Conservation (phyloP, 768 basidiomycete genomes). For the Coprinopsis strossmayeri region DNA sequence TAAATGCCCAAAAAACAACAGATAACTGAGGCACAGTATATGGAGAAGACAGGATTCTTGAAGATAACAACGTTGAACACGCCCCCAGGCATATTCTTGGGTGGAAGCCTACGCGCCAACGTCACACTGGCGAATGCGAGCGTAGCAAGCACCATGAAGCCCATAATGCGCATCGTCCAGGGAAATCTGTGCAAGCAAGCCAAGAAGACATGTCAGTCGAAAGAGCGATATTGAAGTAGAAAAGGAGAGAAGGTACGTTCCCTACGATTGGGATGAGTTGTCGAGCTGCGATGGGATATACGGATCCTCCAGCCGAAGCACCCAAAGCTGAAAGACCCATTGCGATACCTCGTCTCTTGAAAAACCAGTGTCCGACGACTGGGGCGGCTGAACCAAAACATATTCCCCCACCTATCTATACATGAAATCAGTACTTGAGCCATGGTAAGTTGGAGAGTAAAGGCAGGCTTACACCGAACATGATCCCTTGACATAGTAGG, state of each 20-base stretch:
- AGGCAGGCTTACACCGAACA: constrained; percentile 37
- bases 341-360: constrained; percentile 44
- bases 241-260: constrained; percentile 28
- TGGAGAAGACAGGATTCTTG: constrained; percentile 37
- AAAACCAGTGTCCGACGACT: constrained; percentile 61
- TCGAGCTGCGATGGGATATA: constrained; percentile 54
- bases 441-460: background rate
- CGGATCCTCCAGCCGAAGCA: constrained; percentile 53
- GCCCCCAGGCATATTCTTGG: constrained; percentile 43
- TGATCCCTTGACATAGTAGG: constrained; percentile 57
- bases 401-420: constrained; percentile 18
- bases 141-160: constrained; percentile 44
- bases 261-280: constrained; percentile 47
- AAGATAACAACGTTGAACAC: constrained; percentile 43
- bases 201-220: too few species aligned
- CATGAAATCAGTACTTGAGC: background rate
- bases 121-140: constrained; percentile 45
- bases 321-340: constrained; percentile 50
- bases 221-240: too few species aligned
- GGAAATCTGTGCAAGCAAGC: constrained; percentile 39
- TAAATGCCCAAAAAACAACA: constrained; percentile 56
- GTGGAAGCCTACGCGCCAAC: constrained; percentile 45
- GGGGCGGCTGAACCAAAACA: constrained; percentile 46
- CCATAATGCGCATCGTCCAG: constrained; percentile 66
- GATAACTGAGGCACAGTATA: constrained; percentile 44